These are phyloP conservation scores for Secale cereale DNA, from an alignment of 176 grass and related monocot genomes.

Conservation along the genomic window DNA sequence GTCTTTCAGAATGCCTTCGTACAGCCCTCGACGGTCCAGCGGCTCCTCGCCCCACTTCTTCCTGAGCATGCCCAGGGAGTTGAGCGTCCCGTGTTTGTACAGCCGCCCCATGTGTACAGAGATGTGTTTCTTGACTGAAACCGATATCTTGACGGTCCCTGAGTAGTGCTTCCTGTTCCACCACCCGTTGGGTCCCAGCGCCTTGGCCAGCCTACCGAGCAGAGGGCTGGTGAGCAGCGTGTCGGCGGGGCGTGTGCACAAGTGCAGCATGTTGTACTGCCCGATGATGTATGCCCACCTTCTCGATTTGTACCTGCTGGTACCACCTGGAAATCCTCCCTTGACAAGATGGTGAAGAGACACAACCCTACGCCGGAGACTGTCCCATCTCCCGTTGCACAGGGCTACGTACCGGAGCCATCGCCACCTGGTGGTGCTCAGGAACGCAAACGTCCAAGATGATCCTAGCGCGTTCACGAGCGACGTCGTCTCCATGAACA, in stretches of 20 bases:
- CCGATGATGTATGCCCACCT: conserved; percentile 5
- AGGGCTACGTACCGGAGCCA: no score
- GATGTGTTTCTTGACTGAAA: not conserved
- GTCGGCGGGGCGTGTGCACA: not conserved
- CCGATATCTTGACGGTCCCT: not conserved
- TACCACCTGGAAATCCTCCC: not conserved
- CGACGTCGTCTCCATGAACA: no score
- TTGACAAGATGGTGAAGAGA: not conserved
- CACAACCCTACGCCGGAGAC: not conserved
- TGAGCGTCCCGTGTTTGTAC: not conserved
- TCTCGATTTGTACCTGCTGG: not conserved
- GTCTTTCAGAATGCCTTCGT: not conserved
- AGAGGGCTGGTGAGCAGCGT: not conserved
- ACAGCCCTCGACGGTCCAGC: not conserved
- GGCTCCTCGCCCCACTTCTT: conserved; percentile 5
- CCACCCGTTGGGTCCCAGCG: not conserved
- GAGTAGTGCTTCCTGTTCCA: not conserved
- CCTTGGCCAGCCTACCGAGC: not conserved
- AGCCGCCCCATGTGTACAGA: not conserved
- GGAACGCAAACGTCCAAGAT: no score
- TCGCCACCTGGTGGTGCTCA: no score
- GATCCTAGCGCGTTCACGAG: no score
- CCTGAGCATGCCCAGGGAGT: not conserved
- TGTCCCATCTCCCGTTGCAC: not conserved
- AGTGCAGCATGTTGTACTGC: conserved; percentile 5